Base-by-base conservation (phyloP, 2,329 filamentous ascomycete species). In the Cryphonectria radicalis region DNA sequence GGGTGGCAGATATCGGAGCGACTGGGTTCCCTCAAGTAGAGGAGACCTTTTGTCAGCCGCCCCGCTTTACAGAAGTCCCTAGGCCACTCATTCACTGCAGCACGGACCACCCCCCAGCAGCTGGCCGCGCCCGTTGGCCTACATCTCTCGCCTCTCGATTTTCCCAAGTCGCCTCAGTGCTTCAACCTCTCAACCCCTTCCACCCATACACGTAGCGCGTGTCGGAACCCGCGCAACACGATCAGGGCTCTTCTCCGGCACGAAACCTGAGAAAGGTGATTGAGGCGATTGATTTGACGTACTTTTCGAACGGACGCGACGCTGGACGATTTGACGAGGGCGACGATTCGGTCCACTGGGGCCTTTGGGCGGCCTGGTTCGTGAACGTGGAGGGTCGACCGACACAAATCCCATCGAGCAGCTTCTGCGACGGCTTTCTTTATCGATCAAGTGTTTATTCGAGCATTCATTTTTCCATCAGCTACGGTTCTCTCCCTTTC, bases 191-290 rank as follows among this genome's bases (percentile, higher is more conserved):
- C 79, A 76, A 78, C 77, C 57, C 70, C 70, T 74, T 73, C 77
- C 74, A 76, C 73, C 82, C 63, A 46, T 28, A 66, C 66, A 84
- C 83, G 82, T 80, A 81, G 82, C 83, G 83, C 87, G 86, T 84
- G 85, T 85, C 86, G 82, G 81, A 80, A 82, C 83, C 83, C 83
- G 82, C 80, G 81, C 81, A 77, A 77, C 74, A 76, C 76, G 75
- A 76, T 77, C 73, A 74, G 71, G 76, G 35, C 78, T 77, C 76
- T 70, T 72, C 71, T 76, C 76, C 78, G 80, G 80, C 76, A 78
- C 76, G 75, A 72, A 72, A 75, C 76, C 77, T 77, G 78, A 83
- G 66, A 73, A 78, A 77, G 75, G 74, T 76, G 75, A 78, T 73
- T 77, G 80, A 81, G 80, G 82, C 76, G 77, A 81, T 72, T 72